Base-by-base conservation (phyloP, 371 early-diverging fungal genomes). In the Rhizopus sp. region DNA sequence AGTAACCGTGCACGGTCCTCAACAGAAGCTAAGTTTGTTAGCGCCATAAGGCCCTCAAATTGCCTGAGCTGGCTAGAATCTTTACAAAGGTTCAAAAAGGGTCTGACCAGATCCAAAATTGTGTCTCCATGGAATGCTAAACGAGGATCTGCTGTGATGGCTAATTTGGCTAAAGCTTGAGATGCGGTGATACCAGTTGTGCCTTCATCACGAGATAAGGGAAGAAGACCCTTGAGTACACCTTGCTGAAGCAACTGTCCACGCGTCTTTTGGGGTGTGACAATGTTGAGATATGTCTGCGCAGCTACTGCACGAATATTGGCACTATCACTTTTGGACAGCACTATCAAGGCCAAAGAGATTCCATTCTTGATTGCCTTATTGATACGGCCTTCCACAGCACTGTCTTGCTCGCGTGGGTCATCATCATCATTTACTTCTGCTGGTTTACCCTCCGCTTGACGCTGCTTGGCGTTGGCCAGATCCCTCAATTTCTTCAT, bases 31-130 rank as follows among this genome's bases (percentile, higher is more conserved):
- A 97, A 75, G 59, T 97, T 97, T 2, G 98, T 97, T 23, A 97
- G 69, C 0, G 96, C 96, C 88, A 97, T 84, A 40, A 96, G 68
- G 3, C 87, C 90, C 69, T 97, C 98, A 68, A 96, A 97, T 57
- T 90, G 89, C 13, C 87, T 78, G 30, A 96, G 72, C 57, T 81
- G 77, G 29, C 72, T 62, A 4, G 77, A 79, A 50, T 80, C 80
- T 53, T 77, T 69, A 37, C 86, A 76, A 12, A 89, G 68, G 49
- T 67, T 61, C 31, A 89, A 68, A 10, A 91, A 77, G 0, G 88
- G 87, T 34, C 77, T 76, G 9, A 85, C 86, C 7, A 91, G 58
- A 62, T 84, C 88, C 10, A 88, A 75, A 13, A 81, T 64, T 16
- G 70, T 66, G 47, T 85, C 78, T 12, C 84, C 85, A 33, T 79